These are phyloP conservation scores for Rhodamnia argentea DNA, from an alignment of 345 rosid genomes.

Conservation along the genomic window DNA sequence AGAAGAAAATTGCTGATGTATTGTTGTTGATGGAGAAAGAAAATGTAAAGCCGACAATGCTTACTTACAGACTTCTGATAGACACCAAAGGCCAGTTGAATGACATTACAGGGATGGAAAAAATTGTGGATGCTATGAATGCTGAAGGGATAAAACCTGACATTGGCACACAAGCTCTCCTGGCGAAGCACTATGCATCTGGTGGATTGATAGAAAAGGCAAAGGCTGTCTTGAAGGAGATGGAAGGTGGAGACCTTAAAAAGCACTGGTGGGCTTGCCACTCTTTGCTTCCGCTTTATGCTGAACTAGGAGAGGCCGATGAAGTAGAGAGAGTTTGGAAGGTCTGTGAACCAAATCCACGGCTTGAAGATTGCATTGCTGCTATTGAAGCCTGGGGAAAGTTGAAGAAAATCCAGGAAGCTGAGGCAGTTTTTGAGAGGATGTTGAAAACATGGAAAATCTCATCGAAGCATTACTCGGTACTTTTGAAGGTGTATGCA, in stretches of 20 bases:
- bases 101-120: constrained; percentile 84
- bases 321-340: constrained; percentile 83
- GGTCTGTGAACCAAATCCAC: constrained; percentile 49
- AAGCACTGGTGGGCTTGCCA: constrained; percentile 44
- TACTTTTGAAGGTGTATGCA: constrained; percentile 65
- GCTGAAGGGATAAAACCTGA: constrained; percentile 74
- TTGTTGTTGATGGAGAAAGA: constrained; percentile 88
- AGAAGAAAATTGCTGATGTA: constrained; percentile 77
- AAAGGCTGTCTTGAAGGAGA: constrained; percentile 58
- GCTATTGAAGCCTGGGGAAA: constrained; percentile 85
- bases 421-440: constrained; percentile 62
- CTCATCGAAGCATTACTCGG: constrained; percentile 40
- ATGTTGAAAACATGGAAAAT: constrained; percentile 26
- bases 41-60: constrained; percentile 56
- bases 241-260: constrained; percentile 72
- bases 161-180: constrained; percentile 21
- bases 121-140: constrained; percentile 74
- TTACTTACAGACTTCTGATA: constrained; percentile 64
- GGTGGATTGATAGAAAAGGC: constrained; percentile 68
- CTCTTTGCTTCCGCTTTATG: constrained; percentile 63
- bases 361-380: constrained; percentile 42
- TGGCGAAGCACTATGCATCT: constrained; percentile 58
- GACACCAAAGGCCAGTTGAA: constrained; percentile 69
- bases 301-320: constrained; percentile 56
- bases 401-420: constrained; percentile 51